Evolutionary conservation across 2,329 filamentous ascomycete species (phyloP).

Genomic region (Botrytis pseudocinerea): DNA sequence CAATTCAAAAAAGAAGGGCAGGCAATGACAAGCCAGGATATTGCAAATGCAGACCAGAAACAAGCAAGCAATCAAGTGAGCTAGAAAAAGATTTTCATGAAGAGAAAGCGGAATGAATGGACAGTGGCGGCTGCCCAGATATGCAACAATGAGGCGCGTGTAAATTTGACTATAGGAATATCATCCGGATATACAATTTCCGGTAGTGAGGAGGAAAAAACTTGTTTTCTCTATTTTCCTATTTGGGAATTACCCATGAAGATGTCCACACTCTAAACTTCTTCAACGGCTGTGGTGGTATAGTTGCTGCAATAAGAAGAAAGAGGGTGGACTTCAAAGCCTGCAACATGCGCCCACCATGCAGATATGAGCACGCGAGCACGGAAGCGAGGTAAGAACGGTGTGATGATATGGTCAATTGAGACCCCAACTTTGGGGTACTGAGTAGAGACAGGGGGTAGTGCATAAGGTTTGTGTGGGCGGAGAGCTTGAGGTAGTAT

Average conservation of each 20-base stretch:
- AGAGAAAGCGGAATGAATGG: not conserved
- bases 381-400: constrained; percentile 1
- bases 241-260: not conserved
- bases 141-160: constrained; percentile 10
- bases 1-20: not conserved
- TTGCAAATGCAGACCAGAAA: not conserved
- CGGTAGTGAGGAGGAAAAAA: not conserved
- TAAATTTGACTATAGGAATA: not conserved
- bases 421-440: constrained; percentile 11
- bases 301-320: not conserved
- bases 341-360: not conserved
- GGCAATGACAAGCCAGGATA: not conserved
- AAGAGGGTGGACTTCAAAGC: not conserved
- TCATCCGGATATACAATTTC: not conserved
- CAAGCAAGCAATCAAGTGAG: not conserved
- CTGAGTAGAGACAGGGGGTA: not conserved
- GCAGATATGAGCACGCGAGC: not conserved
- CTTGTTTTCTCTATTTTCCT: not conserved
- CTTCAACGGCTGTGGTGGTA: constrained; percentile 4
- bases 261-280: not conserved
- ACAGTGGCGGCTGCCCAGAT: not conserved
- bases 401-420: not conserved
- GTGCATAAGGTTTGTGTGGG: constrained; percentile 16
- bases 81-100: not conserved
- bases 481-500: not conserved